These are phyloP conservation scores for Vinca major DNA, from an alignment of 305 asterid species.

Conservation along the genomic window DNA sequence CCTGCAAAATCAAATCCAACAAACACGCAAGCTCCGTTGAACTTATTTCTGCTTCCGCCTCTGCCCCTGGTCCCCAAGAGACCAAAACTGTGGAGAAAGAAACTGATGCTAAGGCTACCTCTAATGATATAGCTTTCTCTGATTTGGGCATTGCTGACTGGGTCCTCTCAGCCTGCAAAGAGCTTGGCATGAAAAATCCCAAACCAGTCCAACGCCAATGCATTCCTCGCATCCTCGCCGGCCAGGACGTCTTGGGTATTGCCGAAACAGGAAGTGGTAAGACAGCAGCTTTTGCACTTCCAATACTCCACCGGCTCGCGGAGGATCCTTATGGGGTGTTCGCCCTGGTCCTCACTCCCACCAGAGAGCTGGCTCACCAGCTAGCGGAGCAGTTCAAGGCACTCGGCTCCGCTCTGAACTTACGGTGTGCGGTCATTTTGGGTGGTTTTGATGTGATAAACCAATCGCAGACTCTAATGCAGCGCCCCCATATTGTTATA, in stretches of 20 bases:
- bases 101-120: conserved; percentile 45
- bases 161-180: conserved; percentile 72
- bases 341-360: conserved; percentile 80
- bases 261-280: conserved; percentile 96
- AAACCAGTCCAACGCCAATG: conserved; percentile 88
- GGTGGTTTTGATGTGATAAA: conserved; percentile 86
- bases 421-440: conserved; percentile 63
- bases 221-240: conserved; percentile 71
- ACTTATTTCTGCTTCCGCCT: conserved; percentile 2
- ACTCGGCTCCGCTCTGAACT: conserved; percentile 61
- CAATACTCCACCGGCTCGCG: conserved; percentile 67
- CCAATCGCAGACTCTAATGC: conserved; percentile 60
- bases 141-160: conserved; percentile 78
- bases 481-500: conserved; percentile 81
- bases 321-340: conserved; percentile 79
- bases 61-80: conserved; percentile 9
- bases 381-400: conserved; percentile 92
- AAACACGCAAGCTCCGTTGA: conserved; percentile 3
- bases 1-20: conserved; percentile 21
- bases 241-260: conserved; percentile 76
- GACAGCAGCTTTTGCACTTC: conserved; percentile 89
- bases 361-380: conserved; percentile 82
- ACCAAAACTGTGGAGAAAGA: conserved; percentile 40
- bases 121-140: conserved; percentile 46
- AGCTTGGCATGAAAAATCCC: conserved; percentile 78